Base-by-base conservation (phyloP, 78 protist species). In the Speleostelium caveatum region DNA sequence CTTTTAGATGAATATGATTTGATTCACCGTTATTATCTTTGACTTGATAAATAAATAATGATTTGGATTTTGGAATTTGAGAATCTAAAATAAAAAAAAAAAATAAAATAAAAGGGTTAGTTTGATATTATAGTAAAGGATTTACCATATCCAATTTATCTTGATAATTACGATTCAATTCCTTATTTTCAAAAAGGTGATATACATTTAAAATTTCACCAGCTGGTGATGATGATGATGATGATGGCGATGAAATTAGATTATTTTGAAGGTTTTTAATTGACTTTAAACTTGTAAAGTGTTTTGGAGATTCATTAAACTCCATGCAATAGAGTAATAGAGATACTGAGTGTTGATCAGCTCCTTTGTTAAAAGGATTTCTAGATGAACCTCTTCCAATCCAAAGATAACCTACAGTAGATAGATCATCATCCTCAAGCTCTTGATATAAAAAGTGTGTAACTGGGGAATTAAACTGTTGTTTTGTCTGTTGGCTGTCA, bases 401-500 rank as follows among this genome's bases (percentile, higher is more conserved):
- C 91, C 91, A 83, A 16, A 83, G 22, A 60, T 69, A 35, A 32
- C 71, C 45, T 6, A 36, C 5, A 0, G 65, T 3, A 6, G 73
- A 56, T n/a, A 33, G 61, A 2, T 61, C 63, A 60, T 69, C 91
- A 30, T 83, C 91, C n/a, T 83, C 91, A 22, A 83, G 45, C 36
- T 83, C 91, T 60, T 83, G 91, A 19, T 68, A 58, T 12, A 83
- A 79, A 41, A 83, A 69, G 21, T 83, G 71, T 0, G 91, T 83
- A 1, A 83, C 89, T 39, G 91, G 80, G 12, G 42, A 30, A 58
- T 61, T 63, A n/a, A n/a, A n/a, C n/a, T n/a, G n/a, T n/a, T n/a
- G n/a, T n/a, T n/a, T n/a, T n/a, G n/a, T n/a, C n/a, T n/a, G n/a
- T n/a, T n/a, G n/a, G 6, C 10, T 10, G 10, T 14, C 53, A 10